Conservation (phyloP, 2,329 filamentous ascomycete species). For the Aureobasidium sp. region DNA sequence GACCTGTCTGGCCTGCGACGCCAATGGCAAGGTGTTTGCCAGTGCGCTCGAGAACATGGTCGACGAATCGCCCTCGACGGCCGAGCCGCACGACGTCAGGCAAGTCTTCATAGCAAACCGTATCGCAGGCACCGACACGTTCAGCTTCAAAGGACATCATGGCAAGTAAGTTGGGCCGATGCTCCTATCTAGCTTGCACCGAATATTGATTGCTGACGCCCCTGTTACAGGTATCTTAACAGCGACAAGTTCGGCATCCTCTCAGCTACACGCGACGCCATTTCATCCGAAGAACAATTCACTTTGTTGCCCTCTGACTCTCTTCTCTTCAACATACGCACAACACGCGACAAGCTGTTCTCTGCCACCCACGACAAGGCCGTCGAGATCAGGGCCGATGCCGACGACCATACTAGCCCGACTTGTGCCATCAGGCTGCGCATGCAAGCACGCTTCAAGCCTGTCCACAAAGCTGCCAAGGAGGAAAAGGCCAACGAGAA, state of each 20-base stretch:
- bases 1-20: slow-evolving; percentile 74
- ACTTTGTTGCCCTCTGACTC: slow-evolving; percentile 26
- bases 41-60: slow-evolving; percentile 79
- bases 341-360: slow-evolving; percentile 61
- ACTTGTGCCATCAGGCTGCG: slow-evolving; percentile 69
- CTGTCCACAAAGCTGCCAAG: slow-evolving; percentile 66
- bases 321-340: slow-evolving; percentile 59
- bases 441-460: slow-evolving; percentile 95
- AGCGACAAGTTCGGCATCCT: slow-evolving; percentile 78
- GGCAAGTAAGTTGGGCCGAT: slow-evolving; percentile 49
- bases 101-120: slow-evolving; percentile 91
- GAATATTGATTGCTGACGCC: not conserved
- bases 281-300: slow-evolving; percentile 78
- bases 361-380: slow-evolving; percentile 38
- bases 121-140: slow-evolving; percentile 67
- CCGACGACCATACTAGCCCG: slow-evolving; percentile 56
- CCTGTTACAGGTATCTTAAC: slow-evolving; percentile 58
- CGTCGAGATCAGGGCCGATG: slow-evolving; percentile 67
- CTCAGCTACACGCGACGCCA: slow-evolving; percentile 68
- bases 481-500: slow-evolving; percentile 78
- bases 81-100: slow-evolving; percentile 90
- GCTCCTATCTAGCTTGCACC: not conserved
- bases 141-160: slow-evolving; percentile 84
- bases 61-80: slow-evolving; percentile 70
- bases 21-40: slow-evolving; percentile 77